Evolutionary conservation across 2,329 filamentous ascomycete genomes (phyloP).

Genomic region (Aspergillus clavatus): DNA sequence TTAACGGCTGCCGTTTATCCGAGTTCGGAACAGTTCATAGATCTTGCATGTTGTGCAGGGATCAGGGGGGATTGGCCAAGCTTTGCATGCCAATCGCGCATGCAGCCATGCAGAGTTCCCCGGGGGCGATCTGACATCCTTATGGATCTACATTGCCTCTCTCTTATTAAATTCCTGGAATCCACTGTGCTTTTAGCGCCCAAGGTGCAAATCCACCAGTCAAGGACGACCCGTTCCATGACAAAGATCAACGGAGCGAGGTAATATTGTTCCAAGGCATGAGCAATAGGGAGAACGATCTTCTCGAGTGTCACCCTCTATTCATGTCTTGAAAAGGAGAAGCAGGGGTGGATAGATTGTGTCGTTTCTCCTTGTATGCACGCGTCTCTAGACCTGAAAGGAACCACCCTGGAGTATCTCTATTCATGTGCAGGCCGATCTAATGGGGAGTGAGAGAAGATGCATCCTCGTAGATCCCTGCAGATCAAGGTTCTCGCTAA

Average conservation of each 20-base stretch:
- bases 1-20: not conserved
- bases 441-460: no score
- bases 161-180: not conserved
- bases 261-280: not conserved
- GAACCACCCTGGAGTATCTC: not conserved
- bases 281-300: not conserved
- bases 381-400: no score
- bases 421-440: no score
- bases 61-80: conserved; percentile 6
- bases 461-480: no score
- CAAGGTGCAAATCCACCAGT: no score
- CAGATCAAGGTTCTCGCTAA: not conserved
- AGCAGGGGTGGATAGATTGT: no score
- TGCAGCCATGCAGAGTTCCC: not conserved
- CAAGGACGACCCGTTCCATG: conserved; percentile 4
- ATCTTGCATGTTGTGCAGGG: conserved; percentile 12
- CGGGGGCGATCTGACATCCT: conserved; percentile 5
- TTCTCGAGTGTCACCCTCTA: no score
- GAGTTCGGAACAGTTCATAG: not conserved
- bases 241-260: not conserved
- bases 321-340: no score
- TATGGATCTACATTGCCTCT: conserved; percentile 1
- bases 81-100: conserved; percentile 2
- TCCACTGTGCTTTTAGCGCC: not conserved
- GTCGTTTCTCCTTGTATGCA: no score